Base-by-base conservation (phyloP, 2,329 filamentous ascomycete species). In the Diaporthe velutina region DNA sequence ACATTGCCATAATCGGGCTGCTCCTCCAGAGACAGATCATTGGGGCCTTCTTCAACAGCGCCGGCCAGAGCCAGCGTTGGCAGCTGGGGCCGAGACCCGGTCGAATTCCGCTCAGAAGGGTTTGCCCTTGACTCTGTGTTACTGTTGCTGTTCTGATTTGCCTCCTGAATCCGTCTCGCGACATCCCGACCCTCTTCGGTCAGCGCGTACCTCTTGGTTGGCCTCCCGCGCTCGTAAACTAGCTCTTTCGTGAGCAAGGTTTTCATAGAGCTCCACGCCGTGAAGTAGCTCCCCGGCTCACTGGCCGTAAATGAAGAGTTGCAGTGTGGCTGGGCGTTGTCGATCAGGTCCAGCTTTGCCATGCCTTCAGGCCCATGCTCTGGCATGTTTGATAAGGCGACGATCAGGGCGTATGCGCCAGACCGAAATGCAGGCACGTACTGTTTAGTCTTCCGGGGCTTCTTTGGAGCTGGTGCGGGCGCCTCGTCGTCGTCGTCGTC, bases 241-340 rank as follows among this genome's bases (percentile, higher is more conserved):
- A 96, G 84, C 74, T 95, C 93, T 80, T 96, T 95, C 71, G 91
- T 87, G 7, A 92, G 78, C 42, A 97, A 84, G 0, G 93, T 95
- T 80, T 94, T 94, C 89, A 96, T 95, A 1, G 94, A 95, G 79
- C 90, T 93, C 94, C 94, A 97, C 0, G 94, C 94, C 0, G 94
- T 96, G 78, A 94, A 94, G 79, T 90, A 94, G 73, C 92, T 93
- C 15, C 88, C 92, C 0, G 93, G 86, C 71, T 94, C 92, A 54
- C 85, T 87, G 0, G 89, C 90, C 0, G 89, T 93, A 79, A 95
- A 95, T 0, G 93, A 95, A 2, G 92, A 85, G 80, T 96, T 93
- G 79, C 92, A 95, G 81, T 94, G 87, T 9, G 90, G 90, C 79
- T 96, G 93, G 1, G 94, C 93, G 17, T 88, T 84, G 75, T 92